Evolutionary conservation across 306 rosid species (phyloP).

Genomic region (Begonia fuchsioides): DNA sequence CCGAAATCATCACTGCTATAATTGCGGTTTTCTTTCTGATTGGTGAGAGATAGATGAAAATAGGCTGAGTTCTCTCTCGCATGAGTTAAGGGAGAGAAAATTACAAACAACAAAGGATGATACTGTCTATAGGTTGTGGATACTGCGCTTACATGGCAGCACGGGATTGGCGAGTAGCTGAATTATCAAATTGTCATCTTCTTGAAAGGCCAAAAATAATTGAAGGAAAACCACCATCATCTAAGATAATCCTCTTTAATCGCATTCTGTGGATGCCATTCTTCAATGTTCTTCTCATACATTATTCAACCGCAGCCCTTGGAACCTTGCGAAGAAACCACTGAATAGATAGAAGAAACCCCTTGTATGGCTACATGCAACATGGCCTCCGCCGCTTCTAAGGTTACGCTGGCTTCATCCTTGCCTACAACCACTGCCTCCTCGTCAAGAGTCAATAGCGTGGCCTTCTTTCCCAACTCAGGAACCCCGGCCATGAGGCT

Average conservation of each 20-base stretch:
- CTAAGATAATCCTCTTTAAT: conserved; percentile 1
- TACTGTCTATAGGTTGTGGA: conserved; percentile 7
- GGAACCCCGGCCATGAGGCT: conserved; percentile 1
- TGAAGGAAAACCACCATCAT: background rate
- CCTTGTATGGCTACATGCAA: conserved; percentile 10
- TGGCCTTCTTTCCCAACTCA: conserved; percentile 4
- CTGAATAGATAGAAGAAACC: background rate
- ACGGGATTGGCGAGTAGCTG: background rate
- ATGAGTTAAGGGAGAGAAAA: background rate
- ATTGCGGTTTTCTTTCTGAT: too few species aligned
- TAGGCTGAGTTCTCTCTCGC: too few species aligned
- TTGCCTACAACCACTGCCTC: conserved; percentile 2
- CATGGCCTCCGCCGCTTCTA: conserved; percentile 9
- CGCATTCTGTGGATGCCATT: conserved; percentile 5
- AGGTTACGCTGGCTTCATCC: conserved; percentile 4
- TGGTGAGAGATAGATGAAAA: too few species aligned
- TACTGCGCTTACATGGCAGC: conserved; percentile 8
- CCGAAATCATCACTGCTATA: too few species aligned
- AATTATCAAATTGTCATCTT: too few species aligned
- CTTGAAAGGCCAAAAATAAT: too few species aligned
- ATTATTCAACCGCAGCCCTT: background rate
- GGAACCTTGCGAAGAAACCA: background rate
- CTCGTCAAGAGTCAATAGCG: conserved; percentile 1
- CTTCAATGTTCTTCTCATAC: background rate
- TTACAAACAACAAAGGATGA: conserved; percentile 2